phyloP scores from a whole-genome alignment of 1,284 basidiomycete species.

The Cutaneotrichosporon cyanovorans region DNA sequence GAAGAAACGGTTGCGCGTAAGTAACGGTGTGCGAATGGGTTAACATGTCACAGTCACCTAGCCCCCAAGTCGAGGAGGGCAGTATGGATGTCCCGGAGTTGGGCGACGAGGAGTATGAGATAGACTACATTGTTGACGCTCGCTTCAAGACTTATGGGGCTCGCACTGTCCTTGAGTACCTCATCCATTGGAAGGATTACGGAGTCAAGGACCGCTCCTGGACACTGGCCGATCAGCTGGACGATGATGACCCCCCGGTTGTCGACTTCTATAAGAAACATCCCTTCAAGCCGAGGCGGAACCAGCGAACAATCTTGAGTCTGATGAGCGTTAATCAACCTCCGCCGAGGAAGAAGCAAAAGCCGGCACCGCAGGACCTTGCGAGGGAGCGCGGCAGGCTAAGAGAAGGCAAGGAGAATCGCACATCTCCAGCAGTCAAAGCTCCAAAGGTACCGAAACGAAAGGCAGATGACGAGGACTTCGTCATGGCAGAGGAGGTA shows the following conservation, averaged over 20 bases:
- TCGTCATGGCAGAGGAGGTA: constrained; percentile 1
- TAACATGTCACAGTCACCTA: background rate
- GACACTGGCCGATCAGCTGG: constrained; percentile 32
- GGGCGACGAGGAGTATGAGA: constrained; percentile 34
- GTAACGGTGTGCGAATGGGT: background rate
- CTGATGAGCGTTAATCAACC: background rate
- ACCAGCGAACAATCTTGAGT: constrained; percentile 4
- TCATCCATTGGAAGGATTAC: constrained; percentile 38
- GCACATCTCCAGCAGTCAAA: background rate
- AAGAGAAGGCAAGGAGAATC: constrained; percentile 2
- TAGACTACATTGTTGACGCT: constrained; percentile 38
- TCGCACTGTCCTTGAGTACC: constrained; percentile 26
- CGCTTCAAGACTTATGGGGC: constrained; percentile 16
- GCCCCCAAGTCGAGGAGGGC: too few species aligned
- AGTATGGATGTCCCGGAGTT: constrained; percentile 8
- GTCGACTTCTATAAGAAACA: constrained; percentile 26
- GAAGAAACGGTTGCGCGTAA: constrained; percentile 4
- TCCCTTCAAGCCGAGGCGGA: constrained; percentile 22
- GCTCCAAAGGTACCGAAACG: background rate
- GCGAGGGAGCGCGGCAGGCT: background rate
- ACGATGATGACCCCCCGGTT: constrained; percentile 43
- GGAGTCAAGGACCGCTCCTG: constrained; percentile 26
- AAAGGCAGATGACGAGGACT: background rate
- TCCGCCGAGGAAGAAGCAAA: background rate
- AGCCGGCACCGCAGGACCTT: background rate